Evolutionary conservation across 1,284 basidiomycete genomes (phyloP), one percentile per base, ranked within the genome.

Genomic region (Tylopilus sp.): DNA sequence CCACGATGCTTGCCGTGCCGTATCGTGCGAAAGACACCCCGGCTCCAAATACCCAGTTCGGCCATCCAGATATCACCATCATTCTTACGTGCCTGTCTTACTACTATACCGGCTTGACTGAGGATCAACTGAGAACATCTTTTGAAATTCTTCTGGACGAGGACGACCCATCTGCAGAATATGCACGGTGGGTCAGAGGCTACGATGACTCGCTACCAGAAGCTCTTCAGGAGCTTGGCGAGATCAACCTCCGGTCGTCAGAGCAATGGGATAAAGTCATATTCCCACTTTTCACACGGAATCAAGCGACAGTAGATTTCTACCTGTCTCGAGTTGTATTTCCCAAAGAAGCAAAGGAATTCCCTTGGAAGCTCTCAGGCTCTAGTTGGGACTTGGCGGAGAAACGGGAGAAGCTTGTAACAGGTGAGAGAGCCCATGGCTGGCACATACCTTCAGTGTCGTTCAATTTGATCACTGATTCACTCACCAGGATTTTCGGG

Each of bases 361-460:
- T 85, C 65, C 78, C 77, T 0, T 64, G 72, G 36, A 87, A 85
- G 66, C 69, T 87, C 1, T 70, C 80, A 1, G 82, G 82, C 1
- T 85, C 83, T 19, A 81, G 80, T 0, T 88, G 87, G 86, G 87
- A 88, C 74, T 74, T 88, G 26, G 84, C 82, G 0, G 81, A 82
- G 64, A 62, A 61, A 3, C 54, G 55, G 2, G 55, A 62, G 3
- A 29, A 24, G 1, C 33, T 47, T 4, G 54, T 58, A 18, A 69
- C 67, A 0, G 67, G 68, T 60, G 54, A 61, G 41, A 4, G 24
- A 9, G 39, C 39, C 8, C 36, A 10, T 36, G 12, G 36, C 36
- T 29, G 12, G 9, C 12, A 13, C 9, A 19, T 36, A 13, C 36
- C 29, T 29, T 29, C 29, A 29, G 29, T 29, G 36, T 13, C 12